A percentile compares a stretch with the other conserved stretches of the same genome.
phyloP scores from a whole-genome alignment of 805 yeast species.

The Yarrowia sp. region DNA sequence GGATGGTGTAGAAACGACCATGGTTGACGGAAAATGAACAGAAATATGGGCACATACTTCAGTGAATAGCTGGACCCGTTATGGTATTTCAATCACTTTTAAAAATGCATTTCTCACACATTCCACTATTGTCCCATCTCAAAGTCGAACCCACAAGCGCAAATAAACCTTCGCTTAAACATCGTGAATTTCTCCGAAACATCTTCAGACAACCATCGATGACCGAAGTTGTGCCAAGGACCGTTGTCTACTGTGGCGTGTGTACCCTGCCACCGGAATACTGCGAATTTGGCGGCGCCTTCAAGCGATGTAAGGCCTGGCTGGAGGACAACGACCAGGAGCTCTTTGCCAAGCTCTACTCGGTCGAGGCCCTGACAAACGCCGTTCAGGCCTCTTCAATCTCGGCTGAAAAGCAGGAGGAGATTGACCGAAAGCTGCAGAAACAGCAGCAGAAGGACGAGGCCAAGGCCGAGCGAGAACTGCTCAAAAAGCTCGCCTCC shows the following conservation, averaged over 20 bases:
- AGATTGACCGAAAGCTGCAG: slow-evolving; percentile 79
- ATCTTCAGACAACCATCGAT: slow-evolving; percentile 7
- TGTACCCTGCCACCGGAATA: slow-evolving; percentile 89
- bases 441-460: slow-evolving; percentile 82
- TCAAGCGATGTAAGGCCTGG: slow-evolving; percentile 87
- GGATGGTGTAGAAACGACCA: too few species aligned
- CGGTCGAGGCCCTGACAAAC: slow-evolving; percentile 59
- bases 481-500: slow-evolving; percentile 76
- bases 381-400: slow-evolving; percentile 51
- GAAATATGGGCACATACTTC: too few species aligned
- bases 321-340: slow-evolving; percentile 65
- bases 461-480: slow-evolving; percentile 74
- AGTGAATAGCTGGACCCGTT: too few species aligned
- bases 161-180: not conserved
- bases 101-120: too few species aligned
- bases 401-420: slow-evolving; percentile 80
- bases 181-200: not conserved
- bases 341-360: slow-evolving; percentile 65
- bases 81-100: too few species aligned
- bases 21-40: too few species aligned
- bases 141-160: slow-evolving; percentile 19
- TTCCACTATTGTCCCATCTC: not conserved
- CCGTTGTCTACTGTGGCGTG: slow-evolving; percentile 73
- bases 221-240: slow-evolving; percentile 46
- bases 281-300: slow-evolving; percentile 86